These are phyloP conservation scores for Aspergillus nanangensis DNA, from an alignment of 495 filamentous ascomycete genomes.

Conservation along the genomic window DNA sequence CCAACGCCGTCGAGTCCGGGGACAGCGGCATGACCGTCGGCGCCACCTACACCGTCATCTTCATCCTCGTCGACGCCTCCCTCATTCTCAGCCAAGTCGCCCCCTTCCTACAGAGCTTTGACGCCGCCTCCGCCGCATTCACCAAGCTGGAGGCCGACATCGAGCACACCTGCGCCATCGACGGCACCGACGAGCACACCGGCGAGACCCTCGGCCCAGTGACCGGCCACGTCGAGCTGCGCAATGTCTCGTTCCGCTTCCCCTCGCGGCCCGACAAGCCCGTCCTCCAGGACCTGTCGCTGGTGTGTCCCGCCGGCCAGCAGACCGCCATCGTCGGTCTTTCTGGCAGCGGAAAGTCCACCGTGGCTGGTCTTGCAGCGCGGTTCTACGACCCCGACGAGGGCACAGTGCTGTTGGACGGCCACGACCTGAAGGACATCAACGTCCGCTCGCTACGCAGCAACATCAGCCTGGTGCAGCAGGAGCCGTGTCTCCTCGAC, in stretches of 20 bases:
- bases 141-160: constrained; percentile 48
- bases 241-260: constrained; percentile 57
- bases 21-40: constrained; percentile 43
- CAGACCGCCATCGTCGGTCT: constrained; percentile 64
- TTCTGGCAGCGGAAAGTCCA: constrained; percentile 71
- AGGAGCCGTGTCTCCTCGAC: constrained; percentile 61
- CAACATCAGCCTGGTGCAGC: constrained; percentile 59
- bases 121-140: constrained; percentile 50
- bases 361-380: constrained; percentile 52
- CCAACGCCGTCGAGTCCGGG: constrained; percentile 35
- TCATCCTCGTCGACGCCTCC: constrained; percentile 60
- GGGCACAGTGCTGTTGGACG: constrained; percentile 49
- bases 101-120: constrained; percentile 58
- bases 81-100: constrained; percentile 60
- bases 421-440: constrained; percentile 46
- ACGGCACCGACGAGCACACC: constrained; percentile 30
- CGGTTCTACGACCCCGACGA: constrained; percentile 45
- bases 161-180: constrained; percentile 45
- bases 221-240: constrained; percentile 43
- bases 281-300: constrained; percentile 44
- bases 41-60: constrained; percentile 61
- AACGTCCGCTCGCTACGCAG: constrained; percentile 54
- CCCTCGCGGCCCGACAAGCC: constrained; percentile 57
- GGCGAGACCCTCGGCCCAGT: constrained; percentile 32
- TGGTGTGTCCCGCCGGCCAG: constrained; percentile 52